Base-by-base conservation (phyloP, 73 alveolate genomes). In the Blepharisma stoltei region DNA sequence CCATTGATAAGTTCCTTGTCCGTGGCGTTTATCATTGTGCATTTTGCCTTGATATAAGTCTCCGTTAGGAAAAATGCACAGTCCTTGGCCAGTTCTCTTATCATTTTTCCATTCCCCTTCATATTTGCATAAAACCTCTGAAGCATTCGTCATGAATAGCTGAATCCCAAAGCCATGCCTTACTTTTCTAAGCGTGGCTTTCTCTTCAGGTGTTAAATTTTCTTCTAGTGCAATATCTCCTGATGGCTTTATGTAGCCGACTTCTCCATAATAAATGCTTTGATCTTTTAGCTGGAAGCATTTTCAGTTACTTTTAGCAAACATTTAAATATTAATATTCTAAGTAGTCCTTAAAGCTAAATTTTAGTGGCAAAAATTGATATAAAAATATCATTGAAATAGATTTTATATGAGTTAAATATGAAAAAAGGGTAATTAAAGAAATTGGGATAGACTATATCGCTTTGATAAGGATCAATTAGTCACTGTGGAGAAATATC, bases 31-130 rank as follows among this genome's bases (percentile, higher is more conserved):
- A 44, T 95, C 94, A 46, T 84, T 81, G 54, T 83, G 89, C 98
- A 98, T 94, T 73, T 85, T 88, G 23, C 99, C 99, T 89, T 96
- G 97, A 83, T 94, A 96, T 69, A 97, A 83, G 81, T 96, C 95
- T 18, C 98, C 98, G 78, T 95, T 92, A 54, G 86, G 83, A 71
- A 82, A 95, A 79, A 92, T 89, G 90, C 88, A 92, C 7, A 93
- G 86, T 49, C 99, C 99, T 81, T 90, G 85, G 7, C 99, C 99
- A 73, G 93, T 93, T 87, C 89, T 93, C 81, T 86, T 94, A 84
- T 95, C 98, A 78, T 96, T 90, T 69, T 86, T 81, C 98, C 98
- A 96, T 79, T 92, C 97, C 1, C 99, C 99, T 47, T 97, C 93
- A 85, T 96, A 96, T 81, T 93, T 69, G 73, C 73, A 60, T 60